Conservation (phyloP, 805 yeast genomes). For the Vanderwaltozyma polyspora region DNA sequence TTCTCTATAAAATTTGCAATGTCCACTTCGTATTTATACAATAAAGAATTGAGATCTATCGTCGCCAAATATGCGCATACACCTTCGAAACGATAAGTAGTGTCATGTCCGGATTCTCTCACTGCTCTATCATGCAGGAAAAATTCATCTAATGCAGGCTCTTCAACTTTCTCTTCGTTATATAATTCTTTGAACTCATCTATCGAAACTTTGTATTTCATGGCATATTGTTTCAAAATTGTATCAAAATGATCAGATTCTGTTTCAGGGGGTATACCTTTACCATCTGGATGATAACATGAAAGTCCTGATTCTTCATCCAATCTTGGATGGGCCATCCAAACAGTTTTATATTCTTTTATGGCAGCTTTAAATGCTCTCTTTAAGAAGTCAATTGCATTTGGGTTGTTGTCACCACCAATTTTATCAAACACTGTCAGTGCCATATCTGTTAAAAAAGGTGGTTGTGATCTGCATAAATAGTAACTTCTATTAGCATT, state of each 20-base stretch:
- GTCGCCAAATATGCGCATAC: slow-evolving; percentile 84
- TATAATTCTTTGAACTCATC: slow-evolving; percentile 61
- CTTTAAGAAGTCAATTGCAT: slow-evolving; percentile 48
- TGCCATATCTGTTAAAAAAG: slow-evolving; percentile 90
- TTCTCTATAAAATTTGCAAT: slow-evolving; percentile 56
- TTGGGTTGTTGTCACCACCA: slow-evolving; percentile 35
- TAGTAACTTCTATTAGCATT: slow-evolving; percentile 92
- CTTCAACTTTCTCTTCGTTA: slow-evolving; percentile 52
- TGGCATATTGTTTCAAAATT: slow-evolving; percentile 55
- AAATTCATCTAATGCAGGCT: slow-evolving; percentile 76
- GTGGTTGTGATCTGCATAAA: slow-evolving; percentile 89
- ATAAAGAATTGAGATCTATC: slow-evolving; percentile 72
- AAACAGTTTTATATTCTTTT: slow-evolving; percentile 70
- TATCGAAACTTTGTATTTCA: slow-evolving; percentile 44
- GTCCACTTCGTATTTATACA: slow-evolving; percentile 84
- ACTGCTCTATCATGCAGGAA: slow-evolving; percentile 90
- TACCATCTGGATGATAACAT: slow-evolving; percentile 80
- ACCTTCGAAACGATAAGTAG: slow-evolving; percentile 82
- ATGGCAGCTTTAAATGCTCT: slow-evolving; percentile 70
- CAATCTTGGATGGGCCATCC: slow-evolving; percentile 66
- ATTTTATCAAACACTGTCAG: slow-evolving; percentile 51
- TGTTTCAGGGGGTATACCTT: slow-evolving; percentile 95
- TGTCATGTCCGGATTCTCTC: slow-evolving; percentile 94
- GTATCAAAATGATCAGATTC: slow-evolving; percentile 79
- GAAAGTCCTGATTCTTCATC: slow-evolving; percentile 71